phyloP scores from a whole-genome alignment of 2,329 filamentous ascomycete genomes.

The Microdochium nivale region DNA sequence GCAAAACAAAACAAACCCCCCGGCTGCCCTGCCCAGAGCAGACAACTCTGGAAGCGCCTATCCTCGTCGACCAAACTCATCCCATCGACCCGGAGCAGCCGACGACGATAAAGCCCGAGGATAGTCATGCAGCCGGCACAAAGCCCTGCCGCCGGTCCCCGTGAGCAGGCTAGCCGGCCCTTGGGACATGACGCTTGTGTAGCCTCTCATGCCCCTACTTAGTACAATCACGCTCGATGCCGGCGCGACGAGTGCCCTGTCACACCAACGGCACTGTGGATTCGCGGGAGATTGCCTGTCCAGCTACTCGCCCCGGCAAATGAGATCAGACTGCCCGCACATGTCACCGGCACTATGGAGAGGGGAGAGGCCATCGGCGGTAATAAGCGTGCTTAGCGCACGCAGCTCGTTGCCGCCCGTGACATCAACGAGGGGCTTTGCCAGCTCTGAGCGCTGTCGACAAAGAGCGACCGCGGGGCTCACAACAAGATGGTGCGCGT shows the following conservation, averaged over 20 bases:
- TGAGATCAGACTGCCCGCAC: background rate
- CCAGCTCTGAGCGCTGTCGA: too few relatives aligned
- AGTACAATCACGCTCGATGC: background rate
- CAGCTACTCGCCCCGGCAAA: background rate
- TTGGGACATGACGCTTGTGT: background rate
- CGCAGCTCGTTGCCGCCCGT: too few relatives aligned
- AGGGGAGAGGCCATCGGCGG: too few relatives aligned
- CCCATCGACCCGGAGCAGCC: background rate
- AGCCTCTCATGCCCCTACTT: constrained; percentile 1
- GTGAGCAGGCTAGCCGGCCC: background rate
- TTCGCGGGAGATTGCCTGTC: background rate
- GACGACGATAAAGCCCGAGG: background rate
- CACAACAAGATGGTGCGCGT: too few relatives aligned
- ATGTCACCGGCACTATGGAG: background rate
- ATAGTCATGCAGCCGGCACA: background rate
- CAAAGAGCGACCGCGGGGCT: too few relatives aligned
- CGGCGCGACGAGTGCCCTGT: background rate
- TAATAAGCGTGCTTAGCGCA: too few relatives aligned
- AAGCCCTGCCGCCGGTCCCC: background rate
- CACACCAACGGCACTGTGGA: background rate
- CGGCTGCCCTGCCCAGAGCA: too few relatives aligned
- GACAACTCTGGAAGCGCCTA: too few relatives aligned
- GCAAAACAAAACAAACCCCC: too few relatives aligned
- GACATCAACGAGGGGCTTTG: too few relatives aligned
- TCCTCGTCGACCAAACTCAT: too few relatives aligned